Conservation (phyloP, 768 basidiomycete species). For the Tulasnella calospora region DNA sequence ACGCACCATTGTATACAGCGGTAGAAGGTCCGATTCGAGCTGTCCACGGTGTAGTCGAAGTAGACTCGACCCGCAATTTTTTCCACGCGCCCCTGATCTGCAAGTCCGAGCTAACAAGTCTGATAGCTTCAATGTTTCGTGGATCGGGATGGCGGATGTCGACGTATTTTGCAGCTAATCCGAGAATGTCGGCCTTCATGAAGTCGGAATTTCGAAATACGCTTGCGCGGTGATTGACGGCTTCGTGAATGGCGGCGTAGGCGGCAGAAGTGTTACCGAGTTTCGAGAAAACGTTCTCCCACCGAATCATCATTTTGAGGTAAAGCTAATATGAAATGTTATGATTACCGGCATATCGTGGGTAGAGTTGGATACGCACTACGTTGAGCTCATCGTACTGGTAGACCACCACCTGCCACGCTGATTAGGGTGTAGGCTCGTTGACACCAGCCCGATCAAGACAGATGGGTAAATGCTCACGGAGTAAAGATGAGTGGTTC, state of each 20-base stretch:
- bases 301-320: slow-evolving; percentile 31
- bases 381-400: neutral
- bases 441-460: neutral
- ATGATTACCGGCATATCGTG: neutral
- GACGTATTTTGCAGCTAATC: neutral
- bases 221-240: neutral
- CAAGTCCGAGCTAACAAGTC: slow-evolving; percentile 23
- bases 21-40: slow-evolving; percentile 31
- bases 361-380: neutral
- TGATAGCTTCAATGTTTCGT: neutral
- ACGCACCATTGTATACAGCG: slow-evolving; percentile 32
- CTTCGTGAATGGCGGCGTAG: slow-evolving; percentile 30
- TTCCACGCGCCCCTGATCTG: slow-evolving; percentile 42
- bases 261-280: slow-evolving; percentile 40
- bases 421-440: neutral
- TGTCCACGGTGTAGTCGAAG: slow-evolving; percentile 31
- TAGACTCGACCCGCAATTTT: slow-evolving; percentile 31
- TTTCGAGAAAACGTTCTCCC: slow-evolving; percentile 33
- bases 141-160: neutral
- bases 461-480: neutral
- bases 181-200: neutral
- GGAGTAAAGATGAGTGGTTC: neutral
- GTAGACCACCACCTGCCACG: neutral
- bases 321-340: slow-evolving; percentile 18
- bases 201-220: neutral